Percentiles rank a stretch among this genome's conserved stretches.
Evolutionary conservation across 495 filamentous ascomycete species (phyloP).

Genomic region (Aspergillus cavernicola): DNA sequence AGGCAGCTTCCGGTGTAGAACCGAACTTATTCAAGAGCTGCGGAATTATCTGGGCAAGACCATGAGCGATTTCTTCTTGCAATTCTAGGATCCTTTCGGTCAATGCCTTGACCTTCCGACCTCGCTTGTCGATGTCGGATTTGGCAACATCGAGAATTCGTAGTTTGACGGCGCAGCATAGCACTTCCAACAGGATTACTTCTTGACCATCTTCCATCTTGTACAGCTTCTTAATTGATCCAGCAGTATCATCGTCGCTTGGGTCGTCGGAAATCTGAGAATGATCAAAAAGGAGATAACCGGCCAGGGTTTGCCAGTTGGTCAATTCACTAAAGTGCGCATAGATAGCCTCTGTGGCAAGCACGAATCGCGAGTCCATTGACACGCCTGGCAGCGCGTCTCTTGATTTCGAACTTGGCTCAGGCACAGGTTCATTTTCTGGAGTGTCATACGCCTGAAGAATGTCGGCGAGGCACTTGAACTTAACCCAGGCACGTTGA

Average conservation of each 20-base stretch:
- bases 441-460: constrained; percentile 71
- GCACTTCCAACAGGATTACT: constrained; percentile 76
- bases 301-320: constrained; percentile 84
- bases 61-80: constrained; percentile 69
- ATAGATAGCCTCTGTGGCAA: constrained; percentile 81
- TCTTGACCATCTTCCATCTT: constrained; percentile 77
- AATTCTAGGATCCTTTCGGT: constrained; percentile 59
- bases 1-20: constrained; percentile 77
- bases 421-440: constrained; percentile 43
- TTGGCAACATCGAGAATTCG: constrained; percentile 58
- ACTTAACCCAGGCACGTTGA: constrained; percentile 78
- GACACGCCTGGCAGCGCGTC: constrained; percentile 38
- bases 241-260: constrained; percentile 48
- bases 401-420: constrained; percentile 23
- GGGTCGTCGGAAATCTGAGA: constrained; percentile 54
- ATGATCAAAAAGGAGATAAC: constrained; percentile 90
- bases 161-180: constrained; percentile 72
- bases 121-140: constrained; percentile 51
- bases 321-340: constrained; percentile 72
- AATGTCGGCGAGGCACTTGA: constrained; percentile 83
- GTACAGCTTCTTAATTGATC: constrained; percentile 59
- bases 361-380: constrained; percentile 73
- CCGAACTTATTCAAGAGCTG: constrained; percentile 88
- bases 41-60: constrained; percentile 74
- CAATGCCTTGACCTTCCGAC: constrained; percentile 59